phyloP scores from a whole-genome alignment of 176 grass and related monocot genomes.

The Eleusine indica region DNA sequence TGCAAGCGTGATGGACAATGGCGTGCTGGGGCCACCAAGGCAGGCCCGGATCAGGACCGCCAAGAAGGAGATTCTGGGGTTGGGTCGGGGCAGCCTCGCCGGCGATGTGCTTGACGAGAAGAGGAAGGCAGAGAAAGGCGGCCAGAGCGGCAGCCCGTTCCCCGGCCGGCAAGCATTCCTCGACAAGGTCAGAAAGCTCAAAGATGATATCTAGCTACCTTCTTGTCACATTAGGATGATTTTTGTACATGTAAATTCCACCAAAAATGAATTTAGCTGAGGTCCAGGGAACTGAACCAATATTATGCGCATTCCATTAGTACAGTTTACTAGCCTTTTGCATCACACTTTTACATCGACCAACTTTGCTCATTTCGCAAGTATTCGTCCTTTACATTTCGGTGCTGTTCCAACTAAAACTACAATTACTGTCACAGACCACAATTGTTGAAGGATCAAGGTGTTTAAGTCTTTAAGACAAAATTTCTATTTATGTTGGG shows the following conservation, averaged over 20 bases:
- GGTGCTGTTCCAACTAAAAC: no score
- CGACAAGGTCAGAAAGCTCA: slow-evolving; percentile 51
- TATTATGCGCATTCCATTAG: no score
- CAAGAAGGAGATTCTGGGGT: slow-evolving; percentile 38
- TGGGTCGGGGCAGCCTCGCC: not conserved
- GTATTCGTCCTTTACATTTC: no score
- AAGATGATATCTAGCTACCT: slow-evolving; percentile 14
- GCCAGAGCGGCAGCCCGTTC: slow-evolving; percentile 37
- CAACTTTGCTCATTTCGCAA: no score
- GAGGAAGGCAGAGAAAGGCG: not conserved
- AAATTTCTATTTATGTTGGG: not conserved
- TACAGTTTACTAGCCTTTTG: not conserved
- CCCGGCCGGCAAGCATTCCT: slow-evolving; percentile 52
- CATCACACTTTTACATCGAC: no score
- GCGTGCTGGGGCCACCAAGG: slow-evolving; percentile 1
- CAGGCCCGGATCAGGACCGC: slow-evolving; percentile 14
- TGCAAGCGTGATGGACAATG: not conserved
- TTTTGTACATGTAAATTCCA: slow-evolving; percentile 1
- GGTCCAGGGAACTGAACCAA: not conserved
- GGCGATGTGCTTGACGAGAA: not conserved
- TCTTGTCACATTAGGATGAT: not conserved
- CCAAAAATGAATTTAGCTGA: not conserved
- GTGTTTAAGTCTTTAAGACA: no score
- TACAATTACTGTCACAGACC: no score
- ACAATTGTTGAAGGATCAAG: no score